Percentiles rank a stretch among this genome's conserved stretches.
Conservation (phyloP, 805 yeast genomes). For the Cyberlindnera suaveolens region DNA sequence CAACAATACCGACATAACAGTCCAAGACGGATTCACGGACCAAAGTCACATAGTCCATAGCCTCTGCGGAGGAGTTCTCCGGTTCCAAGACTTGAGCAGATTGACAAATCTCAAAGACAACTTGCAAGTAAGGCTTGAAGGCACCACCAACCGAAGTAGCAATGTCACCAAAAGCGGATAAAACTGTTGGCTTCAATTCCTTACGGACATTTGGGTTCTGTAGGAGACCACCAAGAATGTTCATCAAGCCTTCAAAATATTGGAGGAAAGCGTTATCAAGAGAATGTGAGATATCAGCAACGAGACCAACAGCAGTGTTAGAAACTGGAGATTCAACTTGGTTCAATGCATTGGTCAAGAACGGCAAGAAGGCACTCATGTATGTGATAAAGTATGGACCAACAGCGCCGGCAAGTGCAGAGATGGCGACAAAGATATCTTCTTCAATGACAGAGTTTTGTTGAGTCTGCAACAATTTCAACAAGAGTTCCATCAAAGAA, state of each 20-base stretch:
- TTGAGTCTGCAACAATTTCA: conserved; percentile 59
- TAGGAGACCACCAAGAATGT: conserved; percentile 68
- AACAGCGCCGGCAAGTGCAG: conserved; percentile 81
- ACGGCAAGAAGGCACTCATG: conserved; percentile 80
- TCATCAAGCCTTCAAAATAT: conserved; percentile 78
- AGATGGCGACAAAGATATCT: conserved; percentile 86
- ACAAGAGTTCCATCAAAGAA: conserved; percentile 74
- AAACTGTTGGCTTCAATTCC: conserved; percentile 79
- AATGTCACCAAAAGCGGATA: conserved; percentile 93
- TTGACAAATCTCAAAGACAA: conserved; percentile 72
- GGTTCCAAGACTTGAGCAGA: conserved; percentile 58
- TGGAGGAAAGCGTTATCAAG: conserved; percentile 67
- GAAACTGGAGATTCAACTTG: conserved; percentile 82
- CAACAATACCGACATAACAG: conserved; percentile 91
- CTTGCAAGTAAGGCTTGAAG: conserved; percentile 70
- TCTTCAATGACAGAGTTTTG: conserved; percentile 79
- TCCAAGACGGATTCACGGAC: conserved; percentile 89
- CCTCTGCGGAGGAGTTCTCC: conserved; percentile 65
- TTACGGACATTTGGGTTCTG: conserved; percentile 62
- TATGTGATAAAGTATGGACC: conserved; percentile 67
- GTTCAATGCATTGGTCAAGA: conserved; percentile 66
- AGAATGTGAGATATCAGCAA: conserved; percentile 91
- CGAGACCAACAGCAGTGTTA: conserved; percentile 87
- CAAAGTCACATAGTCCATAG: conserved; percentile 64
- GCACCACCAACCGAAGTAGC: conserved; percentile 80